Percentiles rank a stretch among this genome's conserved stretches.
Conservation (phyloP, 116 monocot species). For the Trichopus zeylanicus region DNA sequence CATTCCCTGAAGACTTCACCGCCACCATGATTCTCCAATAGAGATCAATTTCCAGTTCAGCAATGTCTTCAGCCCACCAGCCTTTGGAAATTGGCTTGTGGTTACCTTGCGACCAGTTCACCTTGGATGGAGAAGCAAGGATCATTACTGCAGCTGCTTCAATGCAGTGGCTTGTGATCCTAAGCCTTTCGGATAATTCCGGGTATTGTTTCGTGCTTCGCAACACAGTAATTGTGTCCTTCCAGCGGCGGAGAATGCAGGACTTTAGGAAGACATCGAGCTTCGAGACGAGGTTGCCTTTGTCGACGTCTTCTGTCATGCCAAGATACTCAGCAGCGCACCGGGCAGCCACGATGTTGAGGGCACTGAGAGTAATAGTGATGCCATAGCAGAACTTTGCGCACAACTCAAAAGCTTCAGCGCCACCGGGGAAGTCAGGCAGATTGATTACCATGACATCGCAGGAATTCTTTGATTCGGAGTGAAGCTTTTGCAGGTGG, state of each 20-base stretch:
- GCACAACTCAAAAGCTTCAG: conserved; percentile 69
- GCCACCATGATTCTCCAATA: conserved; percentile 73
- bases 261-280: conserved; percentile 77
- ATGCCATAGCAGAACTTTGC: conserved; percentile 88
- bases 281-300: conserved; percentile 57
- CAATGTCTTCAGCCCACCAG: conserved; percentile 72
- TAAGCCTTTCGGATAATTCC: conserved; percentile 45
- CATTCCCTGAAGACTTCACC: conserved; percentile 44
- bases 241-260: conserved; percentile 77
- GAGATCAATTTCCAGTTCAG: conserved; percentile 52
- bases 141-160: conserved; percentile 42
- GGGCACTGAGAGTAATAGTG: conserved; percentile 61
- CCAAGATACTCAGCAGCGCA: conserved; percentile 72
- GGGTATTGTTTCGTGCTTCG: conserved; percentile 35
- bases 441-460: conserved; percentile 26
- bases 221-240: conserved; percentile 49
- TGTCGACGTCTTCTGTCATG: conserved; percentile 62
- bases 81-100: conserved; percentile 4
- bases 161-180: conserved; percentile 56
- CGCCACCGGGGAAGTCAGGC: conserved; percentile 62
- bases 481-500: conserved; percentile 40
- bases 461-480: conserved; percentile 6
- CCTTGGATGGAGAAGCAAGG: conserved; percentile 14
- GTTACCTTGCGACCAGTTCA: conserved; percentile 13
- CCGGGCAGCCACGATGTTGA: conserved; percentile 51